Evolutionary conservation across 305 asterid genomes (phyloP).

Genomic region (Salvia sclarea): DNA sequence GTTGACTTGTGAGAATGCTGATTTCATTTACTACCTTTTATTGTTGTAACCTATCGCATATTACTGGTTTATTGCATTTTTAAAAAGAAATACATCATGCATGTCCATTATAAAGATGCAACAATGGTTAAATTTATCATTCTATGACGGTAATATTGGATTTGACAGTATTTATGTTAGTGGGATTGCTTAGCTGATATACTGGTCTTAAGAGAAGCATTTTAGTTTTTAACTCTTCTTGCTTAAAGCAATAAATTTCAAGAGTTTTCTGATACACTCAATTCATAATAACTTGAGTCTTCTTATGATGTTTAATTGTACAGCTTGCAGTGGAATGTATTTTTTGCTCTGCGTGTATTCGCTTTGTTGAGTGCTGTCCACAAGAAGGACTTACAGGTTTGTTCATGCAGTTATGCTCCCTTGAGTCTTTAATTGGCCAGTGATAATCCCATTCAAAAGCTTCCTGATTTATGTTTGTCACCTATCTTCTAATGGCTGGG

Average conservation of each 20-base stretch:
- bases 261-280: slow-evolving; percentile 21
- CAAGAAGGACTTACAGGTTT: slow-evolving; percentile 99
- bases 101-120: slow-evolving; percentile 4
- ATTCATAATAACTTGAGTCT: slow-evolving; percentile 26
- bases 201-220: slow-evolving; percentile 12
- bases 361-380: slow-evolving; percentile 98
- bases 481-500: slow-evolving; percentile 15
- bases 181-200: slow-evolving; percentile 11
- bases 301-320: slow-evolving; percentile 34
- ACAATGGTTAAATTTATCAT: background rate
- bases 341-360: slow-evolving; percentile 99
- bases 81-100: slow-evolving; percentile 7
- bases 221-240: background rate
- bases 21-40: slow-evolving; percentile 5
- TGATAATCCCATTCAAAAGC: slow-evolving; percentile 10
- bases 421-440: slow-evolving; percentile 30
- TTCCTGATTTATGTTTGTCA: slow-evolving; percentile 20
- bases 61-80: slow-evolving; percentile 15
- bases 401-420: slow-evolving; percentile 32
- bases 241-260: slow-evolving; percentile 17
- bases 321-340: slow-evolving; percentile 99
- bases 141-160: slow-evolving; percentile 6
- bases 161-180: slow-evolving; percentile 18
- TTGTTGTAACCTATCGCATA: slow-evolving; percentile 7
- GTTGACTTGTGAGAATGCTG: slow-evolving; percentile 1